Evolutionary conservation across 164 flowering plant genomes (phyloP).

Genomic region (Santalum album): DNA sequence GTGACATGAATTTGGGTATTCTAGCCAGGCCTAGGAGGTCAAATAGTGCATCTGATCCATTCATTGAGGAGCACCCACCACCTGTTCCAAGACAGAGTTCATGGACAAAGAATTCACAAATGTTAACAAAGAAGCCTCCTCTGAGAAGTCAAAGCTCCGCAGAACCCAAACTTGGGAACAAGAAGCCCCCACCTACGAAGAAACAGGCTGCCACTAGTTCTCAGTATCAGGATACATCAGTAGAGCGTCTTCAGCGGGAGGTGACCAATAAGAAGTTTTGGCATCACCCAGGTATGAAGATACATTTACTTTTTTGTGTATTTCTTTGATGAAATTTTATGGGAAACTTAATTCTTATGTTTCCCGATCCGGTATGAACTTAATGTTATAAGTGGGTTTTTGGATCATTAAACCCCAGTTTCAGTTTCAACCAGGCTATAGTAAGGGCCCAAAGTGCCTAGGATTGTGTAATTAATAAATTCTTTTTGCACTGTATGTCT

Average conservation of each 20-base stretch:
- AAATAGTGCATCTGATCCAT: slow-evolving; percentile 36
- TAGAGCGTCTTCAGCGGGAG: slow-evolving; percentile 5
- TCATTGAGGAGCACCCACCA: slow-evolving; percentile 34
- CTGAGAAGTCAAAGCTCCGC: slow-evolving; percentile 27
- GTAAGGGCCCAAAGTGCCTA: no score
- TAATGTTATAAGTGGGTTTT: no score
- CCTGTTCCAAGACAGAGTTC: slow-evolving; percentile 56
- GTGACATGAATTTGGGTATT: slow-evolving; percentile 43
- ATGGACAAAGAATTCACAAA: slow-evolving; percentile 51
- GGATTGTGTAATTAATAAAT: no score
- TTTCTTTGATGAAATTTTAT: background rate
- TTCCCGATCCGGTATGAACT: no score
- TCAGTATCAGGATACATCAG: slow-evolving; percentile 5
- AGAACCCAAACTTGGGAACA: background rate
- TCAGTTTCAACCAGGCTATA: no score
- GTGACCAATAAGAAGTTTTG: slow-evolving; percentile 3
- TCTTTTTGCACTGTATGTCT: no score
- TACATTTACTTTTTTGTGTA: background rate
- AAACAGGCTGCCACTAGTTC: background rate
- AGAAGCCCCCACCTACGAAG: background rate
- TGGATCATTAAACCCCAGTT: no score
- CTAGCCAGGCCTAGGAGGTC: slow-evolving; percentile 42
- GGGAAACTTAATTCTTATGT: no score
- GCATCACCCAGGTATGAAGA: slow-evolving; percentile 3
- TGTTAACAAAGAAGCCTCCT: slow-evolving; percentile 35